phyloP scores from a whole-genome alignment of 2,329 filamentous ascomycete genomes.

The Ophiostoma quercus region DNA sequence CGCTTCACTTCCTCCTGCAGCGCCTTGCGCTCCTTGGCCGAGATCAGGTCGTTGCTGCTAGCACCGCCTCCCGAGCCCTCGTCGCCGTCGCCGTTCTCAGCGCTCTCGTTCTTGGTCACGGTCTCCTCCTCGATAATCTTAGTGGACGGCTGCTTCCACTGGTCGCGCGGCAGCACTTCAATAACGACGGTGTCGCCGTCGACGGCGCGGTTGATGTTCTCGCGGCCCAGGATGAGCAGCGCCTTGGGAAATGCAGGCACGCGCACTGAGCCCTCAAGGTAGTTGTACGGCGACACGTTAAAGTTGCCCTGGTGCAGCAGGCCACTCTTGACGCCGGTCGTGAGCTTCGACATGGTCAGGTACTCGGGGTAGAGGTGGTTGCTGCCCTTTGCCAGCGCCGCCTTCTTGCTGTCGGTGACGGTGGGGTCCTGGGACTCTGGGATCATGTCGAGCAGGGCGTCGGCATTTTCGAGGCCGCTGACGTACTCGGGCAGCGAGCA shows the following conservation, averaged over 20 bases:
- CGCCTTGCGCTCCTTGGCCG: slow-evolving; percentile 77
- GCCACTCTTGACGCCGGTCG: slow-evolving; percentile 85
- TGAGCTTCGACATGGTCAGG: slow-evolving; percentile 81
- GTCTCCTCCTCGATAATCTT: slow-evolving; percentile 94
- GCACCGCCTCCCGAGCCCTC: slow-evolving; percentile 31
- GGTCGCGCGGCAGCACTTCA: slow-evolving; percentile 85
- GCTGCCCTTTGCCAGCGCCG: slow-evolving; percentile 34
- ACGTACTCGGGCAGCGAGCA: slow-evolving; percentile 72
- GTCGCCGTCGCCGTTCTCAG: slow-evolving; percentile 67
- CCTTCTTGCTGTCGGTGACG: slow-evolving; percentile 48
- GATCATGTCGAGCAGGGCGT: slow-evolving; percentile 88
- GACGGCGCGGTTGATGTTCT: slow-evolving; percentile 92
- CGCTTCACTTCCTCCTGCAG: slow-evolving; percentile 88
- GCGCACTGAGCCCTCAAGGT: slow-evolving; percentile 86
- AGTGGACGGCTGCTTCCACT: slow-evolving; percentile 94
- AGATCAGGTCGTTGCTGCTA: slow-evolving; percentile 55
- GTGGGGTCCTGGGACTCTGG: slow-evolving; percentile 68
- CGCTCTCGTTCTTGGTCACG: slow-evolving; percentile 87
- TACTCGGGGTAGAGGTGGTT: slow-evolving; percentile 85
- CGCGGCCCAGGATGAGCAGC: slow-evolving; percentile 79
- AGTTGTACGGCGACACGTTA: slow-evolving; percentile 97
- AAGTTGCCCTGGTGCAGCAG: slow-evolving; percentile 91
- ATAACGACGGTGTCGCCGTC: slow-evolving; percentile 91
- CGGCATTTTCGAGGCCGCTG: slow-evolving; percentile 75
- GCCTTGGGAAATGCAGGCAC: slow-evolving; percentile 86